A percentile compares a stretch with the other conserved stretches of the same genome.
Conservation (phyloP, 176 grass and related monocot species). For the Eleusine coracana region DNA sequence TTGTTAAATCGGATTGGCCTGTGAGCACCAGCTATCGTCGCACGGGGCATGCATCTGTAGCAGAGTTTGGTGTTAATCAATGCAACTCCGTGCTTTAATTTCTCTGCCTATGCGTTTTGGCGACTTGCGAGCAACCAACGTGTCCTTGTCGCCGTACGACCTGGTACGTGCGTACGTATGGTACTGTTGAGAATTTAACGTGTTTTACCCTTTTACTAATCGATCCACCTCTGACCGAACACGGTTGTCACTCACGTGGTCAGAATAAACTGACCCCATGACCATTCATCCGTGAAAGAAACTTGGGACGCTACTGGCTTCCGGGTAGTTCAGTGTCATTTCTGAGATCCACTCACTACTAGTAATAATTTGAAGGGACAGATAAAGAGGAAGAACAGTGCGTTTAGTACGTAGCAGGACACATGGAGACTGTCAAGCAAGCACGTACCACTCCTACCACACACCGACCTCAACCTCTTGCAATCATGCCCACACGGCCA, state of each 20-base stretch:
- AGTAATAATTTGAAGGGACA: background rate
- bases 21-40: background rate
- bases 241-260: background rate
- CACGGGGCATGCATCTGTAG: background rate
- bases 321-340: background rate
- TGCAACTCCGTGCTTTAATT: background rate
- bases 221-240: background rate
- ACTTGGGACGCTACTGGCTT: background rate
- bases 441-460: background rate
- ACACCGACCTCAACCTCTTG: background rate
- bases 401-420: background rate
- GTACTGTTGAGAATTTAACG: background rate
- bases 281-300: no score
- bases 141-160: background rate
- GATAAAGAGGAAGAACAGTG: background rate
- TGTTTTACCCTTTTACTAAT: background rate
- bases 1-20: background rate
- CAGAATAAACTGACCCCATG: background rate
- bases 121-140: background rate
- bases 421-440: background rate
- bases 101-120: background rate
- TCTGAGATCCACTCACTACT: background rate
- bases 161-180: slow-evolving; percentile 12
- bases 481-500: background rate
- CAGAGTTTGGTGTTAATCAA: slow-evolving; percentile 1